Conservation (phyloP, 345 rosid species). For the Eucalyptus paniculata region DNA sequence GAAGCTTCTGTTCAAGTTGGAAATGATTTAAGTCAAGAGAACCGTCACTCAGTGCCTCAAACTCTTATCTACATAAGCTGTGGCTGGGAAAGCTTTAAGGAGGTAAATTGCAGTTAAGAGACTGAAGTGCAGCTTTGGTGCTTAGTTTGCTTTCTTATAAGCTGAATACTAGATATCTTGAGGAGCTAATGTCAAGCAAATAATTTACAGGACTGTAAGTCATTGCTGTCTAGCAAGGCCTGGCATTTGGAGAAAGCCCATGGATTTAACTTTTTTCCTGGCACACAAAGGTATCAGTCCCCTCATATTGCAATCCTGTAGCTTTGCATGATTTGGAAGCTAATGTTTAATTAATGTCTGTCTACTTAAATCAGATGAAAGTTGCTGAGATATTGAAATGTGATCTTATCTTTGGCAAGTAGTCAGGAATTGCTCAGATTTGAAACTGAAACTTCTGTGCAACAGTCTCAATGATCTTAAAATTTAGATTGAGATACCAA, state of each 20-base stretch:
- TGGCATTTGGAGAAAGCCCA: constrained; percentile 81
- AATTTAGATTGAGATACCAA: background rate
- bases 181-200: background rate
- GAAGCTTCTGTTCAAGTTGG: constrained; percentile 65
- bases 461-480: background rate
- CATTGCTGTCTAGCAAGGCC: constrained; percentile 49
- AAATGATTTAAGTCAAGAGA: constrained; percentile 26
- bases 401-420: background rate
- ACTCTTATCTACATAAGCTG: constrained; percentile 92
- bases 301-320: background rate
- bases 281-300: constrained; percentile 63
- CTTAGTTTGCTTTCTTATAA: background rate
- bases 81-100: constrained; percentile 97
- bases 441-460: background rate
- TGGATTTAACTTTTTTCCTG: constrained; percentile 93
- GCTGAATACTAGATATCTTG: background rate
- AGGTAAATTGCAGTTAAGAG: constrained; percentile 28
- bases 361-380: background rate
- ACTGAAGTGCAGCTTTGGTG: background rate
- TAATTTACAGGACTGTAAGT: constrained; percentile 61
- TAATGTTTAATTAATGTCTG: background rate
- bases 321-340: background rate
- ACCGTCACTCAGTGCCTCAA: constrained; percentile 42
- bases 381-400: background rate
- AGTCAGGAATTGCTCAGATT: background rate